Evolutionary conservation across 257 asterid species (phyloP).

Genomic region (Solanum arcanum): DNA sequence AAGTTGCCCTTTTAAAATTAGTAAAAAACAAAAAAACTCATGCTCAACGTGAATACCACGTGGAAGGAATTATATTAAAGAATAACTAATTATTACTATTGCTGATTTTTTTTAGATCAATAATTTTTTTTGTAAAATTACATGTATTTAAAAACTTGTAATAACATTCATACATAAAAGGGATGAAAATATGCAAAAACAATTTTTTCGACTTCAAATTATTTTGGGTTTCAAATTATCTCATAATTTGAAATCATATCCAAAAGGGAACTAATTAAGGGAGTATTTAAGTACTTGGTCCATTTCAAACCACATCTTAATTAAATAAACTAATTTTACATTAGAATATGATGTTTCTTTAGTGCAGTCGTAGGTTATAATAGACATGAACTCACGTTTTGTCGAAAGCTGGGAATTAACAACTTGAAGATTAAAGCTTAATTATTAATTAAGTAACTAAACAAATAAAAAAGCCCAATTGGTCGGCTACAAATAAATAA

Average conservation of each 20-base stretch:
- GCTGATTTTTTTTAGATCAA: neutral
- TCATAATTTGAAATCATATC: neutral
- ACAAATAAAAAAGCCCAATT: neutral
- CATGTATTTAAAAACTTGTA: no score
- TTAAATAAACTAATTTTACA: neutral
- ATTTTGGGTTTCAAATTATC: no score
- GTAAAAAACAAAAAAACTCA: no score
- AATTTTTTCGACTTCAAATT: neutral
- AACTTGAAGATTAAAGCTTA: neutral
- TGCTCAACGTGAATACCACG: neutral
- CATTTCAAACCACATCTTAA: neutral
- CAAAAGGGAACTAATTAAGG: neutral
- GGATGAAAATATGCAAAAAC: neutral
- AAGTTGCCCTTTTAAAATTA: neutral
- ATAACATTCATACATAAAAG: neutral
- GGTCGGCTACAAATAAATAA: neutral
- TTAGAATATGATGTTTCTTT: no score
- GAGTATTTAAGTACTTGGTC: neutral
- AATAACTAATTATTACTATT: neutral
- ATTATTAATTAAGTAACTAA: no score
- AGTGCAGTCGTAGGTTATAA: neutral
- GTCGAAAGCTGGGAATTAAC: neutral
- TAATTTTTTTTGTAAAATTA: no score
- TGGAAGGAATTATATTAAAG: neutral
- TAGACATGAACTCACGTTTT: neutral